Conservation (phyloP, 2,329 filamentous ascomycete species). For the Zasmidium angulare region DNA sequence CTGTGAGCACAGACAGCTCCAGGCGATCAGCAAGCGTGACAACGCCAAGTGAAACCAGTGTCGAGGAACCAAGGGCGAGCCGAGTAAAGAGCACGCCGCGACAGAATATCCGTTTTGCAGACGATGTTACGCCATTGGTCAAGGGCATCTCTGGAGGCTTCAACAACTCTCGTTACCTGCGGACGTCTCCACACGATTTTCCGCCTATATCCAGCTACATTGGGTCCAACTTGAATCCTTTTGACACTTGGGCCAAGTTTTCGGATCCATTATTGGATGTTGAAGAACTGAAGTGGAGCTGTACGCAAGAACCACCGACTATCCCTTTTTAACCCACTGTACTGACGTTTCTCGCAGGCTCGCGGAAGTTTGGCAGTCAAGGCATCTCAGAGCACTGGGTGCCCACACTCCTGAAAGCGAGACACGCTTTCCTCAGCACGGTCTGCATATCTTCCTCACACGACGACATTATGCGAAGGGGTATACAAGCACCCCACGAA, state of each 20-base stretch:
- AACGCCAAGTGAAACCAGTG: not conserved
- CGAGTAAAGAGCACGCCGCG: not conserved
- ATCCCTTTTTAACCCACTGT: not conserved
- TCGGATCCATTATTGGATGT: conserved; percentile 24
- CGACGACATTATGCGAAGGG: conserved; percentile 34
- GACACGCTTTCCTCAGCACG: conserved; percentile 33
- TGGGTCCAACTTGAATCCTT: conserved; percentile 23
- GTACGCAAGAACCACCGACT: conserved; percentile 15
- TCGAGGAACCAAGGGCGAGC: not conserved
- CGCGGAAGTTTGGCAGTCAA: conserved; percentile 28
- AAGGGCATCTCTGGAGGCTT: conserved; percentile 17
- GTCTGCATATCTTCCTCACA: conserved; percentile 35
- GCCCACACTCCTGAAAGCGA: conserved; percentile 26
- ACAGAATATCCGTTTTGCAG: conserved; percentile 11
- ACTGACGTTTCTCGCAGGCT: conserved; percentile 16
- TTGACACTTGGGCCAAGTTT: conserved; percentile 25
- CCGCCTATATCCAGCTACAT: conserved; percentile 12
- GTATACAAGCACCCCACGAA: conserved; percentile 17
- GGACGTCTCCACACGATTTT: conserved; percentile 16
- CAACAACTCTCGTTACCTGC: conserved; percentile 18
- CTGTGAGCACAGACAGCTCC: not conserved
- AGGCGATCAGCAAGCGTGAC: not conserved
- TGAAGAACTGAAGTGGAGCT: conserved; percentile 31
- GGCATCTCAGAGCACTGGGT: conserved; percentile 30
- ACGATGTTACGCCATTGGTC: conserved; percentile 16